These are phyloP conservation scores for Ligustrum vulgare DNA, from an alignment of 257 asterid species.

Conservation along the genomic window DNA sequence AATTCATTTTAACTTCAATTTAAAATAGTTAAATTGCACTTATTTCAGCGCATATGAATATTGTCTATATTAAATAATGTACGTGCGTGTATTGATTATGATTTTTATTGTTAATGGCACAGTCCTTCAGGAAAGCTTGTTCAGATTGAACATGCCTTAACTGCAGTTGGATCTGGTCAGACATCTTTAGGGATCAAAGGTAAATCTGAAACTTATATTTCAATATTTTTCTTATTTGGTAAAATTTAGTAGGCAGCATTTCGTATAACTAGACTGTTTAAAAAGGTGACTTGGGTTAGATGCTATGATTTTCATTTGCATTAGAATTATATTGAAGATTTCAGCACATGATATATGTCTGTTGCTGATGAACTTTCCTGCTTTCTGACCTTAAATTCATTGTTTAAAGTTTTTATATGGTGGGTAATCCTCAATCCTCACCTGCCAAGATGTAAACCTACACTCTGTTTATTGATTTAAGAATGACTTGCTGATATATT, in stretches of 20 bases:
- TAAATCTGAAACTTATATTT: slow-evolving; percentile 15
- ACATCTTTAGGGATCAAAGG: slow-evolving; percentile 98
- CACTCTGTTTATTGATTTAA: background rate
- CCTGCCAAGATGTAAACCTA: background rate
- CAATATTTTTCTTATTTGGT: background rate
- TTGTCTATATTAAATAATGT: background rate
- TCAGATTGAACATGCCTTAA: slow-evolving; percentile 97
- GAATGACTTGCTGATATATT: background rate
- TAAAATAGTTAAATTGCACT: background rate
- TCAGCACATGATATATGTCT: background rate
- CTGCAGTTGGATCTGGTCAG: slow-evolving; percentile 99
- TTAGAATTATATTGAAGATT: background rate
- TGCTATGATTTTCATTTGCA: background rate
- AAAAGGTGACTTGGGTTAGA: background rate
- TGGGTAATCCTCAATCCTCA: background rate
- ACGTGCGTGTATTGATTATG: background rate
- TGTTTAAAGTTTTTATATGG: background rate
- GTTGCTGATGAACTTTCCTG: background rate
- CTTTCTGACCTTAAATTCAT: background rate
- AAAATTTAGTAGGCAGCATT: background rate
- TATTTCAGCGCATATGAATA: background rate
- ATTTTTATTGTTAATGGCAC: slow-evolving; percentile 20
- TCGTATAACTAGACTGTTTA: background rate
- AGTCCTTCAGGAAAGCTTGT: slow-evolving; percentile 99
- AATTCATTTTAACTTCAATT: background rate